Conservation (phyloP, 2,329 filamentous ascomycete genomes). For the Zasmidium cellare region DNA sequence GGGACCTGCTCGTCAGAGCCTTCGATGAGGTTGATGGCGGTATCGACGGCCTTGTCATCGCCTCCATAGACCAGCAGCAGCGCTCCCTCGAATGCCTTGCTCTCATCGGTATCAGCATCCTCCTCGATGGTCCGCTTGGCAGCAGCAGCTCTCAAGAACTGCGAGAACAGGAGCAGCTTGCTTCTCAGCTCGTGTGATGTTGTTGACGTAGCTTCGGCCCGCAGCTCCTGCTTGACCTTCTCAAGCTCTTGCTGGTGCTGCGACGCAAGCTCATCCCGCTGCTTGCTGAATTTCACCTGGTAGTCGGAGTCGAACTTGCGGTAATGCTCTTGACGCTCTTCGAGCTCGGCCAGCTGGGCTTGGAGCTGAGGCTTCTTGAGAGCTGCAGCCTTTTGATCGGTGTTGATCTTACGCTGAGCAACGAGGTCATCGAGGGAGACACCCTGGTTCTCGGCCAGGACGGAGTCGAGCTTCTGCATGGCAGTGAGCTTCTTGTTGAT, state of each 20-base stretch:
- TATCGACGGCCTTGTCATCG: conserved; percentile 70
- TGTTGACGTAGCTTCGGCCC: conserved; percentile 53
- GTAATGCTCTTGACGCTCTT: conserved; percentile 73
- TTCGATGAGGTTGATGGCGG: conserved; percentile 75
- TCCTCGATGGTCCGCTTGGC: conserved; percentile 71
- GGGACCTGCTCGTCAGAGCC: conserved; percentile 67
- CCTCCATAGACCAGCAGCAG: conserved; percentile 77
- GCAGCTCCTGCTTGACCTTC: conserved; percentile 54
- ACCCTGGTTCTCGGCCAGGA: conserved; percentile 68
- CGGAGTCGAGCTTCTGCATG: conserved; percentile 69
- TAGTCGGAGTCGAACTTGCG: conserved; percentile 75
- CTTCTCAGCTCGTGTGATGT: conserved; percentile 54
- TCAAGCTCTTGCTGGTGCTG: conserved; percentile 60
- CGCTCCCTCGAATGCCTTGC: conserved; percentile 77
- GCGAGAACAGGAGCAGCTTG: conserved; percentile 69
- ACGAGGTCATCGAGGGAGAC: conserved; percentile 75
- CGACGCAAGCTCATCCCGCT: conserved; percentile 57
- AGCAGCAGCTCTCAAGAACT: conserved; percentile 78
- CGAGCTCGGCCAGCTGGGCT: conserved; percentile 66
- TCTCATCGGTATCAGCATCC: conserved; percentile 68
- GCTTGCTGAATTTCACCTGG: conserved; percentile 58
- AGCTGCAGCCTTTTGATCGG: conserved; percentile 75
- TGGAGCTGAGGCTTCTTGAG: conserved; percentile 74
- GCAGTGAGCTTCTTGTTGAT: conserved; percentile 88
- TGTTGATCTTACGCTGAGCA: conserved; percentile 70